Evolutionary conservation across 1,284 basidiomycete species (phyloP).

Genomic region (Irpex lacteus): DNA sequence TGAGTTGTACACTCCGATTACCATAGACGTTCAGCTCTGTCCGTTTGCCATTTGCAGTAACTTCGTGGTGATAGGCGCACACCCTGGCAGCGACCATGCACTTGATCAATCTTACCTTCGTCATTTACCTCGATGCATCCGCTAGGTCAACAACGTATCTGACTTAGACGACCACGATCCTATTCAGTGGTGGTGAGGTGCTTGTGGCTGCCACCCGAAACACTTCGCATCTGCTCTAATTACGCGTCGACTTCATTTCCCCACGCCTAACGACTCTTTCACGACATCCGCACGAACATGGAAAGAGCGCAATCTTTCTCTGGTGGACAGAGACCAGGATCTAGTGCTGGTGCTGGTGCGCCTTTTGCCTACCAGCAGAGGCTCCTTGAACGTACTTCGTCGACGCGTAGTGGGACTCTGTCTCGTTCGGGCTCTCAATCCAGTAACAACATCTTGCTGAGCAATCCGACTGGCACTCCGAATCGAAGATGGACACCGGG

Average conservation of each 20-base stretch:
- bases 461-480: constrained; percentile 32
- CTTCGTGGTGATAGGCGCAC: neutral
- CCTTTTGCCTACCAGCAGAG: constrained; percentile 80
- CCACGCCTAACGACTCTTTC: constrained; percentile 9
- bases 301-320: constrained; percentile 39
- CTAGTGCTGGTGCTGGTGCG: constrained; percentile 32
- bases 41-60: neutral
- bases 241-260: neutral
- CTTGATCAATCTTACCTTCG: too few relatives aligned
- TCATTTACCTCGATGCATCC: too few relatives aligned
- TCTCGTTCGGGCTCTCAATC: constrained; percentile 60
- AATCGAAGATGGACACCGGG: constrained; percentile 63
- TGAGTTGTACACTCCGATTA: neutral
- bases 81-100: neutral
- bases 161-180: too few relatives aligned
- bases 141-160: too few relatives aligned
- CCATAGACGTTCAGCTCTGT: neutral
- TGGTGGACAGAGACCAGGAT: constrained; percentile 24
- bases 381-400: constrained; percentile 70
- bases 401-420: constrained; percentile 46
- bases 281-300: constrained; percentile 30
- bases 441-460: constrained; percentile 29
- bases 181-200: neutral
- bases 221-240: neutral
- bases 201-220: neutral